phyloP scores from a whole-genome alignment of 1,139 yeast species.

The Saccharomyces hybrid region DNA sequence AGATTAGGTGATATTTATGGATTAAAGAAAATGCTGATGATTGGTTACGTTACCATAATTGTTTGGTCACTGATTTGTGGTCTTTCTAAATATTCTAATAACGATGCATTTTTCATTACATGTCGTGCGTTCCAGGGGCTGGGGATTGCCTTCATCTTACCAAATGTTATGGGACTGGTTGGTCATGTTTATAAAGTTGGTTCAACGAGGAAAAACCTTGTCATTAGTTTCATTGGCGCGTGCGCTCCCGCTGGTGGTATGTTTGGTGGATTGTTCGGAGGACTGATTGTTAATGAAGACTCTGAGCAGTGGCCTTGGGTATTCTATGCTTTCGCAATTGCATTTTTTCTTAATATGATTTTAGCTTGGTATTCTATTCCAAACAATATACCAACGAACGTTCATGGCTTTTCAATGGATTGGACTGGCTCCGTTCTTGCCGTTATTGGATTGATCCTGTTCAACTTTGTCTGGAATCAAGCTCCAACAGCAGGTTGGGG shows the following conservation, averaged over 20 bases:
- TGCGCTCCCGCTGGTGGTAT: conserved; percentile 52
- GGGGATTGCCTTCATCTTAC: conserved; percentile 47
- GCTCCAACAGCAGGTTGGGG: conserved; percentile 49
- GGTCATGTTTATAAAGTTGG: conserved; percentile 44
- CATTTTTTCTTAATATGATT: conserved; percentile 31
- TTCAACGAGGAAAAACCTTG: conserved; percentile 41
- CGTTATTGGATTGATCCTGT: conserved; percentile 40
- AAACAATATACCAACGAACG: conserved; percentile 23
- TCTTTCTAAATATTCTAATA: conserved; percentile 37
- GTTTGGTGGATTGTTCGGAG: conserved; percentile 44
- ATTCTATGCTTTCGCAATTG: conserved; percentile 41
- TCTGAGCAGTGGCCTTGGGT: conserved; percentile 46
- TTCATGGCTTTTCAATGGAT: conserved; percentile 34
- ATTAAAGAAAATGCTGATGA: conserved; percentile 36
- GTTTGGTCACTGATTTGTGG: conserved; percentile 45
- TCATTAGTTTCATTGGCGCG: conserved; percentile 46
- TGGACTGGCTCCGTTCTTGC: conserved; percentile 42
- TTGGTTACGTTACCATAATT: conserved; percentile 41
- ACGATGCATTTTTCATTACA: conserved; percentile 42
- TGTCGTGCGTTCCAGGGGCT: conserved; percentile 52
- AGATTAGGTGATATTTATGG: conserved; percentile 51
- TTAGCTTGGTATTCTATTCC: conserved; percentile 37
- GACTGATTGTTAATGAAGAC: conserved; percentile 37
- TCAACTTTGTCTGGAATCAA: conserved; percentile 50
- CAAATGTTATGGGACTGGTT: conserved; percentile 46